Base-by-base conservation (phyloP, 2,329 filamentous ascomycete genomes). In the Verticillium alfalfae region DNA sequence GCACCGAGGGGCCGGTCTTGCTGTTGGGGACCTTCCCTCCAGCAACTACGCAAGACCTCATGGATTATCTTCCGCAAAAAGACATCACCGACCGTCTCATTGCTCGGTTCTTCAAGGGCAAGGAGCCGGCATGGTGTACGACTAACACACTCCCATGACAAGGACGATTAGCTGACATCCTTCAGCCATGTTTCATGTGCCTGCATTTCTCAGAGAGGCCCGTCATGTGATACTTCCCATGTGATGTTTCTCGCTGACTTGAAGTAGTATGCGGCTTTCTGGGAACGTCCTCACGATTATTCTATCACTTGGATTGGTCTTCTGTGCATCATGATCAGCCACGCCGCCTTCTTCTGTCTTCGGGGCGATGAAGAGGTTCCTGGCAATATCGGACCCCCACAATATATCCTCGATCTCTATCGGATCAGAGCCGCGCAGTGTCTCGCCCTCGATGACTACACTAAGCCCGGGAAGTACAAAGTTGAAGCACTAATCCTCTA, bases 271-370 rank as follows among this genome's bases (percentile, higher is more conserved):
- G 65, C 70, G 3, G 59, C 56, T 5, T 74, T 75, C 61, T 75
- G 73, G 73, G 62, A 65, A 10, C 59, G 67, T 38, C 68, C 69
- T 0, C 37, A 55, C 0, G 26, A 60, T 1, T 62, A 62, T 13
- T 64, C 70, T 1, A 60, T 69, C 15, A 67, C 67, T 2, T 73
- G 70, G 65, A 56, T 76, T 4, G 72, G 69, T 5, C 64, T 76
- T 34, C 62, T 76, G 8, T 73, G 70, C 62, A 66, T 67, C 61
- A 69, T 75, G 66, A 66, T 74, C n/a, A 66, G 67, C 2, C 66
- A 72, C 16, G 66, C 70, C 5, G 63, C 70, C 10, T 60, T 73
- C 15, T 70, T 70, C 31, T 68, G 67, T 49, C 59, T 67, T 41
- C 62, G 68, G 22, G 60, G 60, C 16, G 63, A 64, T 18, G 65